A percentile compares a stretch with the other conserved stretches of the same genome.
These are phyloP conservation scores for Tricharina praecox DNA, from an alignment of 495 filamentous ascomycete genomes.

Conservation along the genomic window DNA sequence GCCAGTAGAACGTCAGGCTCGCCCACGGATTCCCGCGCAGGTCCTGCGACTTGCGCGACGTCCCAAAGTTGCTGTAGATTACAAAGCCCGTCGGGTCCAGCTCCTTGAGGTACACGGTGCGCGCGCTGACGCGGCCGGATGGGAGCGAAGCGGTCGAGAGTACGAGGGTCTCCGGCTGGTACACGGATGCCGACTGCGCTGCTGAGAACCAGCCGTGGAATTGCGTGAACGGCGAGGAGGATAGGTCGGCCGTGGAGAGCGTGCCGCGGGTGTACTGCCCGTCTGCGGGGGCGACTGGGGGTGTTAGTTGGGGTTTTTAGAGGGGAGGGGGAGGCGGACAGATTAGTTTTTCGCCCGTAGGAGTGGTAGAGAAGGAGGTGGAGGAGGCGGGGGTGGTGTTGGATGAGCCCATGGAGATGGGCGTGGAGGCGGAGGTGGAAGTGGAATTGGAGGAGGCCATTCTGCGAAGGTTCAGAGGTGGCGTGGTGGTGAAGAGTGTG, in stretches of 20 bases:
- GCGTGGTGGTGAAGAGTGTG: no score
- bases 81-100: conserved; percentile 67
- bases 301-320: conserved; percentile 11
- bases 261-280: conserved; percentile 44
- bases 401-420: no score
- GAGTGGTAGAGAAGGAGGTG: neutral
- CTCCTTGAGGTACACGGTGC: conserved; percentile 84
- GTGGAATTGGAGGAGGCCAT: no score
- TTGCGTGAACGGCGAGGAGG: conserved; percentile 46
- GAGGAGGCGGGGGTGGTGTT: no score
- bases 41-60: conserved; percentile 50
- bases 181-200: conserved; percentile 42
- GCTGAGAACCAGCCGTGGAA: conserved; percentile 76
- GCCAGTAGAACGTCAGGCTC: conserved; percentile 60
- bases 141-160: conserved; percentile 76
- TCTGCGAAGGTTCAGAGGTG: no score
- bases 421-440: no score
- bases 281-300: conserved; percentile 34
- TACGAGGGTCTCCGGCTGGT: conserved; percentile 59
- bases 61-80: conserved; percentile 84
- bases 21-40: conserved; percentile 48
- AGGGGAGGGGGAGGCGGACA: conserved; percentile 3
- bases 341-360: neutral
- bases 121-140: conserved; percentile 64
- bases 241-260: conserved; percentile 38